phyloP scores from a whole-genome alignment of 2,329 filamentous ascomycete species.

The Alternaria incomplexa region DNA sequence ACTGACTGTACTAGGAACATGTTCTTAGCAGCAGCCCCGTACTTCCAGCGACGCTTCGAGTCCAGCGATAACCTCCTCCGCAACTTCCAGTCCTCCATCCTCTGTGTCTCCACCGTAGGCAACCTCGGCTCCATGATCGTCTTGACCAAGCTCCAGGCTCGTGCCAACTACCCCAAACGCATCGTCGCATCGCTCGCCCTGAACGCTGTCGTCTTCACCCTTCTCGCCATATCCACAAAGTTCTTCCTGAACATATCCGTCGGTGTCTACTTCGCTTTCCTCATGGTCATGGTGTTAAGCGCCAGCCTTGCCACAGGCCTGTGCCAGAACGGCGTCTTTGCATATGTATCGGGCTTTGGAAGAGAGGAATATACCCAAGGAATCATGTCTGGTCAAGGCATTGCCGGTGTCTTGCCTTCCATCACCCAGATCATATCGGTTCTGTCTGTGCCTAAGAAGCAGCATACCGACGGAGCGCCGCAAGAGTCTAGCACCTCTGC shows the following conservation, averaged over 20 bases:
- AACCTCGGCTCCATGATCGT: conserved; percentile 79
- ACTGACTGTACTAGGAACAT: conserved; percentile 74
- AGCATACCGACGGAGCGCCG: conserved; percentile 43
- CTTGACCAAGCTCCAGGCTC: conserved; percentile 78
- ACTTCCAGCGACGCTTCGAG: conserved; percentile 84
- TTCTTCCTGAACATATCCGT: conserved; percentile 68
- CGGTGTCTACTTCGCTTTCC: conserved; percentile 75
- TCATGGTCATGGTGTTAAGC: conserved; percentile 81
- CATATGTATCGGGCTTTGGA: conserved; percentile 86
- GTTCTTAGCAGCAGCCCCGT: conserved; percentile 93
- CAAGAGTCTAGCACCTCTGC: conserved; percentile 69
- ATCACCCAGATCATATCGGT: conserved; percentile 87
- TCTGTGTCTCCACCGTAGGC: conserved; percentile 83
- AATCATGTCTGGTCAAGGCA: conserved; percentile 92
- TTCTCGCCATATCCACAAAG: conserved; percentile 81
- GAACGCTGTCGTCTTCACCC: conserved; percentile 75
- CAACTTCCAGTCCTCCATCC: conserved; percentile 89
- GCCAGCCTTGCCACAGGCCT: conserved; percentile 81
- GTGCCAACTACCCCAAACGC: conserved; percentile 85
- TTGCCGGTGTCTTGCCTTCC: conserved; percentile 88
- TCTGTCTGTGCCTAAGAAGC: conserved; percentile 64
- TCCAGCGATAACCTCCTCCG: conserved; percentile 72
- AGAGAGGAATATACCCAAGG: conserved; percentile 90
- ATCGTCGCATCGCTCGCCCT: conserved; percentile 79
- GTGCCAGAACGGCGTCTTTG: conserved; percentile 93